Evolutionary conservation across 345 rosid species (phyloP).

Genomic region (Eucalyptus tenuipes): DNA sequence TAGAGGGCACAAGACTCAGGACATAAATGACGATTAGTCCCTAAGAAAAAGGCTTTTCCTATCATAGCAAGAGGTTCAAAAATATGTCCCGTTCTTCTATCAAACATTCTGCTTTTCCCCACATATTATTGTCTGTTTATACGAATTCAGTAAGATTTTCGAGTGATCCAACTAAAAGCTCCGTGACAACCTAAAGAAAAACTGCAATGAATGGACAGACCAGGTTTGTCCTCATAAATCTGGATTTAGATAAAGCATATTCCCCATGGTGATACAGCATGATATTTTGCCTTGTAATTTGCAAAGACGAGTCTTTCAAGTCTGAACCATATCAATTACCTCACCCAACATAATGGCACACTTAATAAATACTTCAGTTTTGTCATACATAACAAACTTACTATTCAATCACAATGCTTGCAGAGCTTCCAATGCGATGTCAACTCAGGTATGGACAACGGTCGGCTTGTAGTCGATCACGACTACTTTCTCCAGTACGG

Average conservation of each 20-base stretch:
- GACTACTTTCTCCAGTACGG: constrained; percentile 41
- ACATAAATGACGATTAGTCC: not conserved
- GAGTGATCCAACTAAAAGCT: not conserved
- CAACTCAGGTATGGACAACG: constrained; percentile 12
- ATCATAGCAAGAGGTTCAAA: not conserved
- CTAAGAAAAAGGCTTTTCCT: not conserved
- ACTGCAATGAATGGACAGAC: not conserved
- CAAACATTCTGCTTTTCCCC: not conserved
- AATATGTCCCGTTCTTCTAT: not conserved
- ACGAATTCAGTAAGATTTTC: not conserved
- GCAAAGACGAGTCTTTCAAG: not conserved
- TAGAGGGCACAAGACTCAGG: not conserved
- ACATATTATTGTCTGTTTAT: not conserved
- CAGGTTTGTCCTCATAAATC: not conserved
- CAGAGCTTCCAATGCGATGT: not conserved
- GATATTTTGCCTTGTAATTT: not conserved
- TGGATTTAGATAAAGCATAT: not conserved
- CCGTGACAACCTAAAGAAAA: not conserved
- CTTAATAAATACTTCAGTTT: not conserved
- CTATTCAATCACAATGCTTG: not conserved
- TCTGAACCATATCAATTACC: not conserved
- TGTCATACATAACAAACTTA: not conserved
- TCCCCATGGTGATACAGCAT: not conserved
- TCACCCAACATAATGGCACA: not conserved
- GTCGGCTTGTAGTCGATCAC: constrained; percentile 73